These are phyloP conservation scores for Microsporum ferrugineum DNA, from an alignment of 2,329 filamentous ascomycete genomes.

Conservation along the genomic window DNA sequence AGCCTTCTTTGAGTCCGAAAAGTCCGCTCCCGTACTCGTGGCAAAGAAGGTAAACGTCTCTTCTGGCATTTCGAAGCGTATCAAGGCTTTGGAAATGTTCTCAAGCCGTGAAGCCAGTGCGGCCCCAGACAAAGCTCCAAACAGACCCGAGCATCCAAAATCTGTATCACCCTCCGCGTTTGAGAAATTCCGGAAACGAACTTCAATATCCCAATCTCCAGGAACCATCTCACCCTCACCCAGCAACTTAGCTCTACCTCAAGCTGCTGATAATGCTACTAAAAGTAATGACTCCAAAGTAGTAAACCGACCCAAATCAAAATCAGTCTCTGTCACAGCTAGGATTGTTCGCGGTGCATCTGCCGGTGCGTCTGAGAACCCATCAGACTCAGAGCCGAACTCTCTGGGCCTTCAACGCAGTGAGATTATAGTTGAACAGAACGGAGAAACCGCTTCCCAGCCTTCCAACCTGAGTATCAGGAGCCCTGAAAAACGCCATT, in stretches of 20 bases:
- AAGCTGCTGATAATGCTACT: neutral
- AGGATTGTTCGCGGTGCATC: slow-evolving; percentile 58
- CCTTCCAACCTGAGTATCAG: slow-evolving; percentile 17
- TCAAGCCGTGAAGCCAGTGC: slow-evolving; percentile 38
- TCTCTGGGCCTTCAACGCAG: slow-evolving; percentile 42
- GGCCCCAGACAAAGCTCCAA: slow-evolving; percentile 12
- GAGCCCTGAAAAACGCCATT: slow-evolving; percentile 27
- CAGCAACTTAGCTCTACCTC: slow-evolving; percentile 1
- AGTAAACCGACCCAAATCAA: slow-evolving; percentile 26
- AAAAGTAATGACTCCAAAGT: neutral
- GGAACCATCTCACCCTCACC: slow-evolving; percentile 18
- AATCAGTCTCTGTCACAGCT: slow-evolving; percentile 81
- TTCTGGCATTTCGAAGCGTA: slow-evolving; percentile 83
- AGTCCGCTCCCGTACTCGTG: slow-evolving; percentile 38
- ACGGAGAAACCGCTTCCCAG: slow-evolving; percentile 32
- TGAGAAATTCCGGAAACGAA: slow-evolving; percentile 40
- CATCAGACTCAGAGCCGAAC: slow-evolving; percentile 21
- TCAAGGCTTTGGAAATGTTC: slow-evolving; percentile 82
- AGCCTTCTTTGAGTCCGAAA: slow-evolving; percentile 22
- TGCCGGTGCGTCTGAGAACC: slow-evolving; percentile 24
- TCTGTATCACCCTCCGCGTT: slow-evolving; percentile 46
- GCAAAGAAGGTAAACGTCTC: slow-evolving; percentile 72
- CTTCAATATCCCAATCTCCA: slow-evolving; percentile 26
- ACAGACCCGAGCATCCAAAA: neutral
- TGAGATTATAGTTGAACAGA: slow-evolving; percentile 54